Percentiles rank a stretch among this genome's conserved stretches.
Conservation (phyloP, 2,329 filamentous ascomycete genomes). For the Geosmithia putterillii region DNA sequence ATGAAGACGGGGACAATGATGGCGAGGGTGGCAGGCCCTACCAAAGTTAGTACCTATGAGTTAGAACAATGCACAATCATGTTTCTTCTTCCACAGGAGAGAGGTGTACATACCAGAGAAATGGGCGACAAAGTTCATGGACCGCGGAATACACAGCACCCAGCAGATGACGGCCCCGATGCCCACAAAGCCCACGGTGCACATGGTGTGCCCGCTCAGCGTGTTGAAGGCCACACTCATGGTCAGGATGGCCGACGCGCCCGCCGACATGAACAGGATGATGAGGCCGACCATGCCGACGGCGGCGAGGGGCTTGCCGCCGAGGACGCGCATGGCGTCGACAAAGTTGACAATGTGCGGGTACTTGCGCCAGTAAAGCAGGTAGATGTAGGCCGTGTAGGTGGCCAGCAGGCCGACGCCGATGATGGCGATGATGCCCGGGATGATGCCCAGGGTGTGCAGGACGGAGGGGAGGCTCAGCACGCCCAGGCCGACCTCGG, state of each 20-base stretch:
- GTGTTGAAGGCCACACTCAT: constrained; percentile 59
- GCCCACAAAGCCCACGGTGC: constrained; percentile 54
- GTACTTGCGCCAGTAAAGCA: constrained; percentile 57
- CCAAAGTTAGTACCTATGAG: background rate
- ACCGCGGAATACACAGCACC: constrained; percentile 53
- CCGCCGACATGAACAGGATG: constrained; percentile 61
- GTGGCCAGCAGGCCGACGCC: constrained; percentile 55
- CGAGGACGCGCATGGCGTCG: constrained; percentile 50
- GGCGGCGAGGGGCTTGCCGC: constrained; percentile 13
- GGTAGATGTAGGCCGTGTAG: constrained; percentile 34
- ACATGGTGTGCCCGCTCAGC: constrained; percentile 46
- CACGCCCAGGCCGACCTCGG: constrained; percentile 23
- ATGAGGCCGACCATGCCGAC: constrained; percentile 47
- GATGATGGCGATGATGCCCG: constrained; percentile 55
- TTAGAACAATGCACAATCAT: too few relatives aligned
- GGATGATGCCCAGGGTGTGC: constrained; percentile 54
- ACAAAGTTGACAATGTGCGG: constrained; percentile 60
- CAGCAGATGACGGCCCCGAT: constrained; percentile 51
- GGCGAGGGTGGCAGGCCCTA: constrained; percentile 11
- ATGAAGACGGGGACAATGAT: constrained; percentile 21
- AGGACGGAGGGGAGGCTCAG: constrained; percentile 64
- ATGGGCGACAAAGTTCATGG: constrained; percentile 34
- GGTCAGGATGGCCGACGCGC: constrained; percentile 53
- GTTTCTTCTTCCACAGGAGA: background rate
- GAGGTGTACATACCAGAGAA: constrained; percentile 10